Evolutionary conservation across 192 early-diverging fungal species (phyloP), one percentile per base, ranked within the genome.

Genomic region (Coemansia sp.): DNA sequence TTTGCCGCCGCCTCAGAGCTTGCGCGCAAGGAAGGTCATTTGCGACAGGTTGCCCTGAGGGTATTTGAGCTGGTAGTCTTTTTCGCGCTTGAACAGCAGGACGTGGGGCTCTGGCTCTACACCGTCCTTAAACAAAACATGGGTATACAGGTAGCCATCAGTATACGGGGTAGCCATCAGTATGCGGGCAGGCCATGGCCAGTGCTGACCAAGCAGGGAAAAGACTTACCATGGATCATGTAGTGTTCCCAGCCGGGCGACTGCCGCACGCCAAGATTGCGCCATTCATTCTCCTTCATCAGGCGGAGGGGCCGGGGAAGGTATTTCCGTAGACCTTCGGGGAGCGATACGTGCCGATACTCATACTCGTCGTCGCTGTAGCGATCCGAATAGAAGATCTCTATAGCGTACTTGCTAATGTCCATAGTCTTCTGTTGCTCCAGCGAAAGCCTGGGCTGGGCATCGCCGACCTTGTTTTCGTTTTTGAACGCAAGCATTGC

Each of bases 231-330:
- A 25, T 75, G 71, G 7, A 75, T 52, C 71, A 67, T 59, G 19
- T 67, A 75, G 23, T 75, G 71, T 16, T 55, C 57, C 71, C 71
- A 75, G 1, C 71, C 71, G 22, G 46, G 38, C 14, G 71, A 75
- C 60, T 75, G 71, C 35, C 40, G 59, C 4, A 75, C 71, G 37
- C 71, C 71, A 14, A 75, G 47, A 4, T 41, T 46, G 13, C 59
- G 54, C 55, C 64, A 67, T 25, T 75, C 71, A 19, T 47, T 21
- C 26, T 75, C 71, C 5, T 13, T 39, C 60, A 75, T 51, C 19
- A 75, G 16, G 14, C 71, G 47, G 26, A 48, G 55, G 9, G 63
- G 64, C 7, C 56, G 33, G 3, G 71, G 71, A 37, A 75, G 41
- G 27, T 75, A 75, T 55, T 55, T 62, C 59, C 63, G 46, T 32